These are phyloP conservation scores for Curvularia hawaiiensis DNA, from an alignment of 2,329 filamentous ascomycete species.

Conservation along the genomic window DNA sequence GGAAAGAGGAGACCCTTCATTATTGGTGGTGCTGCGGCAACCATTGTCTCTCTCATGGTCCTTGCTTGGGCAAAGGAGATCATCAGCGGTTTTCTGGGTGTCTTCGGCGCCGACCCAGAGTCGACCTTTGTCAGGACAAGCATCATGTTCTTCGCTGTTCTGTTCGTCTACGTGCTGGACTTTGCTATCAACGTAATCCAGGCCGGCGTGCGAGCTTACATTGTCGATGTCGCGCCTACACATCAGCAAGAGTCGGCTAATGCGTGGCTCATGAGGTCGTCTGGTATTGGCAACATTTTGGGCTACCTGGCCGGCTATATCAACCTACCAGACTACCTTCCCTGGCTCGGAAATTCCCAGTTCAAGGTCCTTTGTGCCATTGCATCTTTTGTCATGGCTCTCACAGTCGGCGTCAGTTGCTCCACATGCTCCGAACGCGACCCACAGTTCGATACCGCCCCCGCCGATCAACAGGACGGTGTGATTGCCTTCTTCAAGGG, in stretches of 20 bases:
- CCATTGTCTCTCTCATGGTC: constrained; percentile 55
- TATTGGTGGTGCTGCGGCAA: constrained; percentile 55
- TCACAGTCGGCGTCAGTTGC: constrained; percentile 74
- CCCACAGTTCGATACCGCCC: constrained; percentile 72
- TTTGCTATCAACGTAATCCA: constrained; percentile 97
- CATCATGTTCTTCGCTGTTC: constrained; percentile 78
- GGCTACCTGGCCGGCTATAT: constrained; percentile 88
- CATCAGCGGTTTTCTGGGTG: constrained; percentile 67
- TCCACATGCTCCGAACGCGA: constrained; percentile 76
- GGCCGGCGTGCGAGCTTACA: constrained; percentile 88
- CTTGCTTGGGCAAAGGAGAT: constrained; percentile 58
- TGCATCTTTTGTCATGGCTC: constrained; percentile 72
- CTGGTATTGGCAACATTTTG: constrained; percentile 86
- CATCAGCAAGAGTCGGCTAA: constrained; percentile 95
- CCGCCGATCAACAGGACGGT: constrained; percentile 60
- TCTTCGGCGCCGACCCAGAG: constrained; percentile 73
- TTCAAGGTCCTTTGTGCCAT: constrained; percentile 93
- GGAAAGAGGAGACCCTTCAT: constrained; percentile 61
- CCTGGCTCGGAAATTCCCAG: constrained; percentile 84
- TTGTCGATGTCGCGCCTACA: constrained; percentile 88
- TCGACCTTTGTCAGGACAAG: constrained; percentile 67
- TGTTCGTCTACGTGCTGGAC: constrained; percentile 88
- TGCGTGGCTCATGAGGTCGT: constrained; percentile 88
- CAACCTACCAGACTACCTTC: constrained; percentile 73
- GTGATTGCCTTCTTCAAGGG: constrained; percentile 79